Evolutionary conservation across 2,329 filamentous ascomycete species (phyloP), one percentile per base, ranked within the genome.

Genomic region (Grosmannia serpens): DNA sequence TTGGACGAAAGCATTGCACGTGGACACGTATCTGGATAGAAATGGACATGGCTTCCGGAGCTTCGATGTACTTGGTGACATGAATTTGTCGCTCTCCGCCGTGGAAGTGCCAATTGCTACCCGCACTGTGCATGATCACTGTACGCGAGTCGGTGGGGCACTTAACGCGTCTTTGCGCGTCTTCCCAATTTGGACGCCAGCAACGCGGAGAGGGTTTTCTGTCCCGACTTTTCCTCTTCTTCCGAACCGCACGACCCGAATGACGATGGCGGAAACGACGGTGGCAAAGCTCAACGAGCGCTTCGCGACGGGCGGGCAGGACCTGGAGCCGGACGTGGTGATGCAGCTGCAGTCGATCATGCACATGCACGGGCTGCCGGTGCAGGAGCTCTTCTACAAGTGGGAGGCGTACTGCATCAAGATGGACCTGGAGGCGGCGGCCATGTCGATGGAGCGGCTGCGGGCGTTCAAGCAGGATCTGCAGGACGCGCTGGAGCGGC

Each of bases 341-440:
- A 76, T 80, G 57, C 91, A 96, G 74, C 77, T 99, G 64, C 81
- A 87, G 69, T 95, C 90, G 60, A 95, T 96, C 69, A 81, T 94
- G 74, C 85, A 86, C 58, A 78, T 97, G 61, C 89, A 96, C 73
- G 84, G 84, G 53, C 81, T 97, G 61, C 83, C 85, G 20, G 79
- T 85, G 38, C 86, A 97, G 70, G 94, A 97, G 69, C 78, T 97
- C 29, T 96, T 90, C 73, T 96, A 90, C 83, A 97, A 97, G 79
- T 99, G 94, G 94, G 94, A 99, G 72, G 92, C 91, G 0, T 97
- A 96, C 77, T 91, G 88, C 71, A 87, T 99, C 70, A 95, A 92
- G 73, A 91, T 97, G 85, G 89, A 91, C 27, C 76, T 83, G 53
- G 89, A 95, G 59, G 87, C 90, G 59, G 74, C 89, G 61, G 83